Evolutionary conservation across 441 rosid species (phyloP).

Genomic region (Raphanus hybrid): DNA sequence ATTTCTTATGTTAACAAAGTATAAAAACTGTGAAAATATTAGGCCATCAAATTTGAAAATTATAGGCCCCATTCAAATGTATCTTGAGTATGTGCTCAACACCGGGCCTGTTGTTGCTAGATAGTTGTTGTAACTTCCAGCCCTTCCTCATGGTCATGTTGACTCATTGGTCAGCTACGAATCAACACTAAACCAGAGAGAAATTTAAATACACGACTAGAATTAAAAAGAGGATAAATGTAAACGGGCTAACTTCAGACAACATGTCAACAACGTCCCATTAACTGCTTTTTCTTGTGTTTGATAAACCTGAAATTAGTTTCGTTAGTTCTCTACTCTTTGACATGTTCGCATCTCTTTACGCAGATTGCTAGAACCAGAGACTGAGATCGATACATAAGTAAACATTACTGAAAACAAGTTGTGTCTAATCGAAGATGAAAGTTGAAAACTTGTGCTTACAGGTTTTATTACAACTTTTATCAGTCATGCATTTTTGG

Average conservation of each 20-base stretch:
- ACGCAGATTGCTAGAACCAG: conserved; percentile 12
- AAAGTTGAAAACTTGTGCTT: background rate
- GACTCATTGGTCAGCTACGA: no score
- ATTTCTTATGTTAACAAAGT: no score
- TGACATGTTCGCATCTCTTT: conserved; percentile 8
- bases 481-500: background rate
- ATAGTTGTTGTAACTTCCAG: no score
- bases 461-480: background rate
- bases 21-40: no score
- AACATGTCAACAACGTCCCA: background rate
- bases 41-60: no score
- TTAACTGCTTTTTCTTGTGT: background rate
- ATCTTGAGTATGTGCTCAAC: no score
- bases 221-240: background rate
- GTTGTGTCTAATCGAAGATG: background rate
- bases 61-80: no score
- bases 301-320: no score
- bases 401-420: background rate
- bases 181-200: no score
- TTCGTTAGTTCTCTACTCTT: background rate
- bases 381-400: conserved; percentile 10
- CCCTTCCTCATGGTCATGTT: no score
- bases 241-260: background rate
- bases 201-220: background rate
- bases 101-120: no score